A percentile compares a stretch with the other conserved stretches of the same genome.
These are phyloP conservation scores for Fusarium sororula DNA, from an alignment of 2,329 filamentous ascomycete species.

Conservation along the genomic window DNA sequence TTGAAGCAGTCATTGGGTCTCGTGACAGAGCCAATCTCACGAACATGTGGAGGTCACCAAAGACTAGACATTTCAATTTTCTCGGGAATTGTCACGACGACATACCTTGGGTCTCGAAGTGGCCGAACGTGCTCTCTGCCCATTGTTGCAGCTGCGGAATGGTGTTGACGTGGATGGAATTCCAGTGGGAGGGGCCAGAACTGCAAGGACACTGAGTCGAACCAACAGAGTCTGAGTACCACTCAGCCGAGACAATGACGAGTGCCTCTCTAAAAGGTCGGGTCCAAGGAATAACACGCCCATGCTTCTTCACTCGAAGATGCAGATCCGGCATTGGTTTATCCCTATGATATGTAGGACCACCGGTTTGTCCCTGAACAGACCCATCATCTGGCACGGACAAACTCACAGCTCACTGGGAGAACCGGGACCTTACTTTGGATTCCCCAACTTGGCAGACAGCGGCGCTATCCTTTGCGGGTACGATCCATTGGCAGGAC, in stretches of 20 bases:
- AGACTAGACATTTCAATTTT: neutral
- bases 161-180: conserved; percentile 17
- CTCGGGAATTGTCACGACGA: neutral
- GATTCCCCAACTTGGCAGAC: neutral
- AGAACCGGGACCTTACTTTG: neutral
- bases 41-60: neutral
- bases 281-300: neutral
- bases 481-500: conserved; percentile 13
- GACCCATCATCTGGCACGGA: neutral
- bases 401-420: neutral
- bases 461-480: conserved; percentile 18
- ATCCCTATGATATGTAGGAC: neutral
- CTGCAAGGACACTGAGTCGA: neutral
- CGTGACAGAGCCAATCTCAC: neutral
- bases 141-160: neutral
- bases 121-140: neutral
- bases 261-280: neutral
- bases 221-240: neutral
- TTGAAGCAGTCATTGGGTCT: neutral
- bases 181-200: conserved; percentile 26
- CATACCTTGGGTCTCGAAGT: neutral
- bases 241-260: neutral
- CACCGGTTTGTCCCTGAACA: neutral
- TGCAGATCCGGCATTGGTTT: neutral
- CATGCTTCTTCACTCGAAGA: neutral